phyloP scores from a whole-genome alignment of 352 stramenopile genomes.

The Globisporangium recalcitrans region DNA sequence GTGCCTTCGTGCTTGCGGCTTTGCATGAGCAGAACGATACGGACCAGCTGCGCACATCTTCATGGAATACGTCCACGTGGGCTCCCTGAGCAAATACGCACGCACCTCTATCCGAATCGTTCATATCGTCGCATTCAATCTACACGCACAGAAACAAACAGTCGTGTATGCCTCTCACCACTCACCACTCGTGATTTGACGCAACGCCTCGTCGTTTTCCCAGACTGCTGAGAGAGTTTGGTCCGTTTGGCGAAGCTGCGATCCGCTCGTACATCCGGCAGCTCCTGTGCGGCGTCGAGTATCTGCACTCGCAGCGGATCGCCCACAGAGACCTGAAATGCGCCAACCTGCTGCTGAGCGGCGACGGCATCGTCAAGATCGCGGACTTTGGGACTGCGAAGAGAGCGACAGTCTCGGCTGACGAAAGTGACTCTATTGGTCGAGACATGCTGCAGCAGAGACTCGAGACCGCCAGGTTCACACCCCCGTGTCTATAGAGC shows the following conservation, averaged over 20 bases:
- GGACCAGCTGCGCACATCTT: slow-evolving; percentile 66
- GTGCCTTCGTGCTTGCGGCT: background rate
- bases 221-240: slow-evolving; percentile 81
- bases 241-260: slow-evolving; percentile 56
- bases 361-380: slow-evolving; percentile 70
- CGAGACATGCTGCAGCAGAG: background rate
- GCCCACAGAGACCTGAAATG: slow-evolving; percentile 87
- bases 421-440: slow-evolving; percentile 2
- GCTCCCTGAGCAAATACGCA: slow-evolving; percentile 62
- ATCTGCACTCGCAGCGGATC: slow-evolving; percentile 67
- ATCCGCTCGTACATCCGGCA: slow-evolving; percentile 52
- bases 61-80: slow-evolving; percentile 83
- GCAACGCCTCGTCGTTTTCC: no score
- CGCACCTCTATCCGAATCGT: background rate
- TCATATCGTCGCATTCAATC: background rate
- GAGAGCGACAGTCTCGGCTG: slow-evolving; percentile 9
- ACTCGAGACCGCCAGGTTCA: slow-evolving; percentile 15
- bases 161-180: background rate
- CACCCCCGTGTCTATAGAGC: background rate
- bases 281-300: slow-evolving; percentile 55
- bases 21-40: slow-evolving; percentile 31
- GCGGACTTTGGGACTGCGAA: slow-evolving; percentile 85
- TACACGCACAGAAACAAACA: no score
- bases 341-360: slow-evolving; percentile 74
- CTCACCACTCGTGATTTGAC: no score